Base-by-base conservation (phyloP, 1,284 basidiomycete genomes). In the Sporisorium sorghi region DNA sequence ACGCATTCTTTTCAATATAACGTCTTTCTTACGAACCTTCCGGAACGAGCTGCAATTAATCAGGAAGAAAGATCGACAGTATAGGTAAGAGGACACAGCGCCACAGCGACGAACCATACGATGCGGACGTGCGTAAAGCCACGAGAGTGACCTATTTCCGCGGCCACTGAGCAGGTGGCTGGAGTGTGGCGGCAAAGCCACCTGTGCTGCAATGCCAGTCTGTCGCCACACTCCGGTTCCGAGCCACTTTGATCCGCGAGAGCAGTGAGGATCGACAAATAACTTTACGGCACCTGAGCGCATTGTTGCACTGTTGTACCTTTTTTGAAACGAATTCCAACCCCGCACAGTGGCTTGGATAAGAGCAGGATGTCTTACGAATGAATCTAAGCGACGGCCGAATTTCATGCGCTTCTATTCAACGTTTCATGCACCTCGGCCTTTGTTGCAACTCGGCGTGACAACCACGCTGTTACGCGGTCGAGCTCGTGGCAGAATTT, bases 181-280 rank as follows among this genome's bases (percentile, higher is more conserved):
- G 15, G 37, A 19, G 14, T 40, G n/a, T 40, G 37, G 37, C n/a
- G 37, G 37, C 17, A 40, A 19, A 40, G 37, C 37, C 37, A 19
- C 28, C 28, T 30, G 5, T 30, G 5, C n/a, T n/a, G n/a, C n/a
- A n/a, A n/a, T n/a, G n/a, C n/a, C n/a, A n/a, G n/a, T n/a, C n/a
- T n/a, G n/a, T n/a, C n/a, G n/a, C n/a, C n/a, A n/a, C n/a, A n/a
- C n/a, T n/a, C n/a, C n/a, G n/a, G n/a, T n/a, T n/a, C n/a, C n/a
- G n/a, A n/a, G n/a, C n/a, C n/a, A n/a, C n/a, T n/a, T n/a, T n/a
- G n/a, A n/a, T n/a, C n/a, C n/a, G n/a, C 35, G 11, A n/a, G 17
- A 24, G 44, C 44, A 28, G n/a, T 26, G 26, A 30, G 17, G 44
- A 46, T 46, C 44, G 44, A 28, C 44, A 46, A 46, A 46, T n/a